Evolutionary conservation across 2,329 filamentous ascomycete species (phyloP), one percentile per base, ranked within the genome.

Genomic region (Dichotomopilus funicola): DNA sequence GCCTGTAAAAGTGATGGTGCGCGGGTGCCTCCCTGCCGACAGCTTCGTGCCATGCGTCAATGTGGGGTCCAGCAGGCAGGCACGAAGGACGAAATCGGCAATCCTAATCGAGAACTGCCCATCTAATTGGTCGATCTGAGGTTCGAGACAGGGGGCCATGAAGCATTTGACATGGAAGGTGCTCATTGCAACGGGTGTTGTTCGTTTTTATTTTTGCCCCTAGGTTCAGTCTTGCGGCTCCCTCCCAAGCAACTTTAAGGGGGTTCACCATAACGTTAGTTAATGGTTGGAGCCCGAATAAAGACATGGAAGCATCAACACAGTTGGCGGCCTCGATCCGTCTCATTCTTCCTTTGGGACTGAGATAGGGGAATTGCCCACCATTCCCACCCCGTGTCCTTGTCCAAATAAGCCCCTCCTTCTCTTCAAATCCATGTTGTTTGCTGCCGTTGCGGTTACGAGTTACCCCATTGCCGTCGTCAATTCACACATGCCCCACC

Each of bases 31-130:
- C 38, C 46, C 46, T 48, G 46, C 35, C 34, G 46, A 38, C 46
- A 48, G 34, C 36, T 49, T 7, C 31, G 12, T 36, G 40, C 43
- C 46, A 48, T 51, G 52, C 48, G 47, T 54, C 40, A 6, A 45
- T 42, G 52, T 54, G 52, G 52, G 46, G 34, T 41, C 31, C 3
- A 35, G 12, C 51, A 51, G 52, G 51, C 42, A 52, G 45, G 52
- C 48, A 52, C 41, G 43, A 27, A 4, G 33, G 27, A 52, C 50
- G 6, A 37, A 45, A 56, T 49, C 50, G 49, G 50, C 46, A 53
- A 10, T 12, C 43, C 52, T 40, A 55, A 58, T 44, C n/a, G 27
- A 49, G 51, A 51, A 58, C 31, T 7, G 10, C 34, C 4, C 10
- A 6, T 10, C 47, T 48, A 35, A 51, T 54, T 55, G 53, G 50